Evolutionary conservation across 352 stramenopile species (phyloP).

Genomic region (Globisporangium radiosum): DNA sequence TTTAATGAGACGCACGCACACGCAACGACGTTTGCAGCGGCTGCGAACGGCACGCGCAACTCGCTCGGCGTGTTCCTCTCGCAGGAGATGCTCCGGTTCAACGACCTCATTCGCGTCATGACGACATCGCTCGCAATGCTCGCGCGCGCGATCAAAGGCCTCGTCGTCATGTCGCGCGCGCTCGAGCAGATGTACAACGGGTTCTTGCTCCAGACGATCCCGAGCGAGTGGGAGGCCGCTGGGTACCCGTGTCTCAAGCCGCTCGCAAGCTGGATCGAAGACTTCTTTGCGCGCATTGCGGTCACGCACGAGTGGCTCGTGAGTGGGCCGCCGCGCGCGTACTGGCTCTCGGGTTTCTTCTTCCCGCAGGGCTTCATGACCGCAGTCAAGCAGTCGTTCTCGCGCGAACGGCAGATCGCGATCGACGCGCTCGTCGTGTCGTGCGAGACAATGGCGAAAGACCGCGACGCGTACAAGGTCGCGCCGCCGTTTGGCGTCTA

Average conservation of each 20-base stretch:
- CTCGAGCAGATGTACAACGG: slow-evolving; percentile 91
- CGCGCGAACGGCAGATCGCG: slow-evolving; percentile 84
- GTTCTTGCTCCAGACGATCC: slow-evolving; percentile 88
- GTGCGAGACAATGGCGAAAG: slow-evolving; percentile 70
- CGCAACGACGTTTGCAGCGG: slow-evolving; percentile 73
- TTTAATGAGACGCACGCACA: slow-evolving; percentile 72
- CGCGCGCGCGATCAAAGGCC: slow-evolving; percentile 85
- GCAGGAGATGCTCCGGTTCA: slow-evolving; percentile 90
- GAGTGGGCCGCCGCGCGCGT: slow-evolving; percentile 71
- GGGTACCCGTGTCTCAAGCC: slow-evolving; percentile 91
- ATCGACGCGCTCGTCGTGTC: slow-evolving; percentile 89
- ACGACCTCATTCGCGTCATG: slow-evolving; percentile 85
- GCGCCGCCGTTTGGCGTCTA: slow-evolving; percentile 86
- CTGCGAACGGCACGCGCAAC: slow-evolving; percentile 84
- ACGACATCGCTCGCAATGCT: slow-evolving; percentile 79
- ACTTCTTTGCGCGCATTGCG: slow-evolving; percentile 86
- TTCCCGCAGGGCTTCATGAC: slow-evolving; percentile 96
- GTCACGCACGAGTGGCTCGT: slow-evolving; percentile 84
- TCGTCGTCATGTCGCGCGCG: slow-evolving; percentile 87
- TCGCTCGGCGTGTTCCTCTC: slow-evolving; percentile 90
- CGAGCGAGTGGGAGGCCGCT: slow-evolving; percentile 82
- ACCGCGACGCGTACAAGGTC: slow-evolving; percentile 59
- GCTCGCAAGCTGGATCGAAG: slow-evolving; percentile 88
- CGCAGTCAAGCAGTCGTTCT: slow-evolving; percentile 91
- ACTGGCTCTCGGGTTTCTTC: slow-evolving; percentile 94